Evolutionary conservation across 2,329 filamentous ascomycete species (phyloP).

Genomic region (Talaromyces sp.): DNA sequence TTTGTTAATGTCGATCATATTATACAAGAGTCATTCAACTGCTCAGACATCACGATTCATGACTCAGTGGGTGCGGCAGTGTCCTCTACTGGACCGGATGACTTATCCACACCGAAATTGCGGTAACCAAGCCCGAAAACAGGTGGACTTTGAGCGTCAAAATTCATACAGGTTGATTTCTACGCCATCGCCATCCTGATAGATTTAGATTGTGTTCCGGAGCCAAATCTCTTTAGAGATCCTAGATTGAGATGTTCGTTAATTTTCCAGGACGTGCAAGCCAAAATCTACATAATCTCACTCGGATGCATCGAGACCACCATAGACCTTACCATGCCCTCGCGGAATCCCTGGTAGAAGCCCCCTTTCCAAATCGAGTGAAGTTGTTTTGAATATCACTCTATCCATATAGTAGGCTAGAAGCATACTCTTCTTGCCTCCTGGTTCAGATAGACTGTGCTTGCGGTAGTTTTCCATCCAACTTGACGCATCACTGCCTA

Average conservation of each 20-base stretch:
- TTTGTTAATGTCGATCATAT: not conserved
- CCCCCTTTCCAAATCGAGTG: not conserved
- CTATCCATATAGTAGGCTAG: not conserved
- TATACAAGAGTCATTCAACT: not conserved
- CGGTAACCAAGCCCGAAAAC: not conserved
- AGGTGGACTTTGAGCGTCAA: not conserved
- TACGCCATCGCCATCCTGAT: too few species aligned
- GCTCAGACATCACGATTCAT: not conserved
- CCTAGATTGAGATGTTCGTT: too few species aligned
- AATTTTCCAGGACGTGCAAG: too few species aligned
- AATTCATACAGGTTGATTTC: not conserved
- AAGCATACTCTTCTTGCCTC: too few species aligned
- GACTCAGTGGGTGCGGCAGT: not conserved
- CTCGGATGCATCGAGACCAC: not conserved
- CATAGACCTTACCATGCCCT: not conserved
- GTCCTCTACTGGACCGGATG: not conserved
- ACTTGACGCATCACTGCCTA: too few species aligned
- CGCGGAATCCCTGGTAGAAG: not conserved
- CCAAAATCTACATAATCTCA: too few species aligned
- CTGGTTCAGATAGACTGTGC: too few species aligned
- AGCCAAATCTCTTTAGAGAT: too few species aligned
- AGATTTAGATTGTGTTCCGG: too few species aligned
- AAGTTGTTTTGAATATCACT: not conserved
- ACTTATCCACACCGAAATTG: not conserved
- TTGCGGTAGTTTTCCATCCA: too few species aligned